These are phyloP conservation scores for Cokeromyces recurvatus DNA, from an alignment of 371 early-diverging fungal species.

Conservation along the genomic window DNA sequence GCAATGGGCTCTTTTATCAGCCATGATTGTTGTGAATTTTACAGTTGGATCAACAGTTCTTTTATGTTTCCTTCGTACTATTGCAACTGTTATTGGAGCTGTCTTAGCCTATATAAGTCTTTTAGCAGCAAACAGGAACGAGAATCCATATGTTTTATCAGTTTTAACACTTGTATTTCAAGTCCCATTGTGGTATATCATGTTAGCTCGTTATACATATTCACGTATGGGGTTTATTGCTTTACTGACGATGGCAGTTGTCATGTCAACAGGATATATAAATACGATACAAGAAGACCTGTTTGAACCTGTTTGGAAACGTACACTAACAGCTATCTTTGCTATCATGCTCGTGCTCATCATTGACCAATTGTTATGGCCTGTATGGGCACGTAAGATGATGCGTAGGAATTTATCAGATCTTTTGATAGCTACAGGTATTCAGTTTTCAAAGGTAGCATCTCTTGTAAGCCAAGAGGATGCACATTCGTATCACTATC, in stretches of 20 bases:
- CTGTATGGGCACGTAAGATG: constrained; percentile 36
- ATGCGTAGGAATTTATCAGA: constrained; percentile 21
- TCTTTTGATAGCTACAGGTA: constrained; percentile 34
- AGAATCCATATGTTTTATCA: constrained; percentile 27
- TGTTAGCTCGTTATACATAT: constrained; percentile 22
- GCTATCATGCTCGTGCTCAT: constrained; percentile 32
- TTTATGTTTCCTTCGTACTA: constrained; percentile 25
- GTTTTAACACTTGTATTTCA: constrained; percentile 26
- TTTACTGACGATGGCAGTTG: constrained; percentile 35
- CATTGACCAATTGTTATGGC: constrained; percentile 32
- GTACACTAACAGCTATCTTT: constrained; percentile 29
- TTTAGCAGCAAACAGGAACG: constrained; percentile 21
- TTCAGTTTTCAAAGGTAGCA: constrained; percentile 35
- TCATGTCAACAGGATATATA: constrained; percentile 22
- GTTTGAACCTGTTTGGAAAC: constrained; percentile 33
- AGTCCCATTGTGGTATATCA: constrained; percentile 32
- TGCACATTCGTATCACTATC: constrained; percentile 16
- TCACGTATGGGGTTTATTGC: constrained; percentile 41
- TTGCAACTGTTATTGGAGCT: constrained; percentile 35
- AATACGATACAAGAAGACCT: constrained; percentile 18
- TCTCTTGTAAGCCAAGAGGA: constrained; percentile 35
- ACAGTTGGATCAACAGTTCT: constrained; percentile 32
- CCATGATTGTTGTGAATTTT: constrained; percentile 37
- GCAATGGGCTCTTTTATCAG: constrained; percentile 37
- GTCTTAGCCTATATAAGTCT: constrained; percentile 30